A percentile compares a stretch with the other conserved stretches of the same genome.
phyloP scores from a whole-genome alignment of 352 stramenopile genomes.

The Phytophthora palmivora region DNA sequence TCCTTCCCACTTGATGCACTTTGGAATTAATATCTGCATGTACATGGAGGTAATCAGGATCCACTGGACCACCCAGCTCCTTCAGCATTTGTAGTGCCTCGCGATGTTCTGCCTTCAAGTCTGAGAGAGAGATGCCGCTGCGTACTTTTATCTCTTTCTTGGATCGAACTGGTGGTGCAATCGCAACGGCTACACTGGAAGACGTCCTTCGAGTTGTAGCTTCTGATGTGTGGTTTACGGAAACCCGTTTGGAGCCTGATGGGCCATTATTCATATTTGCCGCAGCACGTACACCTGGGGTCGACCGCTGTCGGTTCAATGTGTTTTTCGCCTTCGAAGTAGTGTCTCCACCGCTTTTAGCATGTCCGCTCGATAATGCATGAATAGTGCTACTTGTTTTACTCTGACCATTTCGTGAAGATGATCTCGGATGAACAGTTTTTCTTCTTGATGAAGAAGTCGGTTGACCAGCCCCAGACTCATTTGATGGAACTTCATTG shows the following conservation, averaged over 20 bases:
- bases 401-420: neutral
- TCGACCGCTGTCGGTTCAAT: constrained; percentile 9
- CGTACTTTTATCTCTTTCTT: constrained; percentile 47
- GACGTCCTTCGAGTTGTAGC: constrained; percentile 8
- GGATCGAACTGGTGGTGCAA: neutral
- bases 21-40: constrained; percentile 23
- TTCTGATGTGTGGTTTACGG: constrained; percentile 2
- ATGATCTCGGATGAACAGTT: constrained; percentile 1
- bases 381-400: constrained; percentile 15
- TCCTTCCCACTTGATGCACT: constrained; percentile 1
- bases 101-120: constrained; percentile 79
- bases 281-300: constrained; percentile 3
- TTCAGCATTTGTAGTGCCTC: constrained; percentile 75
- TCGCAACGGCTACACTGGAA: constrained; percentile 10
- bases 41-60: constrained; percentile 50
- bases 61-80: constrained; percentile 70
- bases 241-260: constrained; percentile 9
- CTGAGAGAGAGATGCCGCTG: constrained; percentile 68
- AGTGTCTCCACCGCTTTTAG: constrained; percentile 10
- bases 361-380: constrained; percentile 10
- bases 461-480: neutral
- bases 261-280: constrained; percentile 14
- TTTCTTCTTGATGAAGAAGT: neutral
- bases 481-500: neutral
- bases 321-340: neutral